Evolutionary conservation across 768 basidiomycete species (phyloP).

Genomic region (Leccinum uliginosum): DNA sequence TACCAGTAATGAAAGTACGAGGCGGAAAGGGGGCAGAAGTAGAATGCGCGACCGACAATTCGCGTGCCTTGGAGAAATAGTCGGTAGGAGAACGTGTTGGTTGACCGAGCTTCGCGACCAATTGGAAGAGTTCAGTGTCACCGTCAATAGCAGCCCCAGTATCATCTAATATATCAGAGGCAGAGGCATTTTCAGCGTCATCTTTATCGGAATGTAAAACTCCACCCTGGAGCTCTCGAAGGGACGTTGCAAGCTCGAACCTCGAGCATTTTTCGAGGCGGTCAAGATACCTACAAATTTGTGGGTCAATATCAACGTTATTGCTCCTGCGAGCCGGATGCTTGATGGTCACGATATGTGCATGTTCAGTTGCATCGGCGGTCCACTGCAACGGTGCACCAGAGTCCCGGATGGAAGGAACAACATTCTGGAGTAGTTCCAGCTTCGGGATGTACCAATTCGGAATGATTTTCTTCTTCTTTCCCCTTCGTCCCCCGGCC

Average conservation of each 20-base stretch:
- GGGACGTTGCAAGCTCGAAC: background rate
- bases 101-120: background rate
- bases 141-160: background rate
- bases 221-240: background rate
- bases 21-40: background rate
- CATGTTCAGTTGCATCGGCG: no score
- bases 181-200: background rate
- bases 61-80: background rate
- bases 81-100: background rate
- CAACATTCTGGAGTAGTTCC: no score
- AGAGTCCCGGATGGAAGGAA: no score
- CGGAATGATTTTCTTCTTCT: background rate
- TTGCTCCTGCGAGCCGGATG: no score
- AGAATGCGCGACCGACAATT: background rate
- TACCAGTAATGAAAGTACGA: background rate
- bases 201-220: background rate
- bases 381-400: no score
- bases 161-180: background rate
- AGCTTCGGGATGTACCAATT: background rate
- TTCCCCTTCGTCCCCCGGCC: background rate
- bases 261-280: background rate
- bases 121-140: background rate
- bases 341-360: background rate
- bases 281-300: background rate
- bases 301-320: background rate